These are phyloP conservation scores for Millerago galiae DNA, from an alignment of 805 yeast genomes.

Conservation along the genomic window DNA sequence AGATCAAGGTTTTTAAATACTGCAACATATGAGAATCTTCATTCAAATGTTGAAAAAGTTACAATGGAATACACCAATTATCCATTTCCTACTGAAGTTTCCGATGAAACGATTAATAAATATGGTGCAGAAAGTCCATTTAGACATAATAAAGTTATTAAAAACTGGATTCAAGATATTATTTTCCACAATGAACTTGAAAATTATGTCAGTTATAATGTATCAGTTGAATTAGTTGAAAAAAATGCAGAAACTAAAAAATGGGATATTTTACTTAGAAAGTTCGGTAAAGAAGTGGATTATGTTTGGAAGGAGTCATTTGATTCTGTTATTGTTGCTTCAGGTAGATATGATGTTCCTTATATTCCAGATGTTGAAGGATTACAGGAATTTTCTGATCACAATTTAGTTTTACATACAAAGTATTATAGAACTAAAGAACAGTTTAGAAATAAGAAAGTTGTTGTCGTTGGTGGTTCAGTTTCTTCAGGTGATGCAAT, in stretches of 20 bases:
- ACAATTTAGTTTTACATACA: slow-evolving; percentile 26
- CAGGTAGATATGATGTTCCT: slow-evolving; percentile 56
- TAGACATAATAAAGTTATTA: slow-evolving; percentile 8
- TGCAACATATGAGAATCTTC: slow-evolving; percentile 6
- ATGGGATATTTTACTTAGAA: slow-evolving; percentile 29
- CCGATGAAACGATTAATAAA: slow-evolving; percentile 2
- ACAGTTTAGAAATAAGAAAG: slow-evolving; percentile 33
- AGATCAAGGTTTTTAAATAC: slow-evolving; percentile 3
- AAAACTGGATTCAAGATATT: slow-evolving; percentile 9
- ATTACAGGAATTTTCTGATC: slow-evolving; percentile 34
- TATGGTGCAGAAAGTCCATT: slow-evolving; percentile 10
- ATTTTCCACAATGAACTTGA: slow-evolving; percentile 1
- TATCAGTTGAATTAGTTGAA: background rate
- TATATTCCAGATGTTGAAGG: slow-evolving; percentile 45
- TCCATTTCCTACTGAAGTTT: slow-evolving; percentile 5
- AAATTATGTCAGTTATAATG: background rate
- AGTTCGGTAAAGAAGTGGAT: slow-evolving; percentile 2
- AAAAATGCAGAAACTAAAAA: background rate
- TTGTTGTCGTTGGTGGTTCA: slow-evolving; percentile 37
- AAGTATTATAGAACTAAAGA: slow-evolving; percentile 34
- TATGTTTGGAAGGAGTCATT: slow-evolving; percentile 38
- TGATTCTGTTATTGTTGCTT: slow-evolving; percentile 51
- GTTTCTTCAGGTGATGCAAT: slow-evolving; percentile 36
- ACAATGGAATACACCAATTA: slow-evolving; percentile 8
- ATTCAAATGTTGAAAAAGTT: slow-evolving; percentile 7